Percentiles rank a stretch among this genome's conserved stretches.
Evolutionary conservation across 345 rosid species (phyloP).

Genomic region (Lepidium sativum): DNA sequence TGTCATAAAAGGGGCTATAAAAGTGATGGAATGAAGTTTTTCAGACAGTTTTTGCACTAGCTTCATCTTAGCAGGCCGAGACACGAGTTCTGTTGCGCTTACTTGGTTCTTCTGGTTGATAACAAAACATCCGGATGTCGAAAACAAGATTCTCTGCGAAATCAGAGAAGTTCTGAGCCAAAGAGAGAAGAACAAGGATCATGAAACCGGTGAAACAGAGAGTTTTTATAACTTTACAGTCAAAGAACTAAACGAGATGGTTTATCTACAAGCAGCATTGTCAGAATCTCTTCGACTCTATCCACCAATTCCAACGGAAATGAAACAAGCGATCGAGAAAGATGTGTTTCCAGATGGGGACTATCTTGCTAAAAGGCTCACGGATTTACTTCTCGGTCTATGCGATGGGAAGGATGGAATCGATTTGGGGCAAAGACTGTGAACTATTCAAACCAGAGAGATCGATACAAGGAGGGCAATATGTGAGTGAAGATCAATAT

Average conservation of each 20-base stretch:
- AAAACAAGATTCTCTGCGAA: slow-evolving; percentile 39
- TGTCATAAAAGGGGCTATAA: slow-evolving; percentile 13
- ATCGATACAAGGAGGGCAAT: slow-evolving; percentile 53
- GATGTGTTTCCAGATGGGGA: slow-evolving; percentile 58
- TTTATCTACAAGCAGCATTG: slow-evolving; percentile 63
- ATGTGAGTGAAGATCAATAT: slow-evolving; percentile 54
- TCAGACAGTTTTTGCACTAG: slow-evolving; percentile 57
- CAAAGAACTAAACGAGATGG: slow-evolving; percentile 51
- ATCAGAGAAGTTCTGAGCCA: slow-evolving; percentile 27
- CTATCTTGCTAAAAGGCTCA: slow-evolving; percentile 38
- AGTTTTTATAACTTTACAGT: slow-evolving; percentile 24
- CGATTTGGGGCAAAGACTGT: slow-evolving; percentile 64
- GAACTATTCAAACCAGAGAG: slow-evolving; percentile 59
- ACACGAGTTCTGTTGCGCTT: slow-evolving; percentile 69
- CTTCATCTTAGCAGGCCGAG: slow-evolving; percentile 68
- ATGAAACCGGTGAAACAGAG: background rate
- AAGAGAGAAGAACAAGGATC: background rate
- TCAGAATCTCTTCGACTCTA: slow-evolving; percentile 66
- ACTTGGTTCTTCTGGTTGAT: slow-evolving; percentile 78
- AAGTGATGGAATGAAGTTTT: slow-evolving; percentile 30
- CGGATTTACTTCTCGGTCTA: slow-evolving; percentile 39
- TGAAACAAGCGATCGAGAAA: slow-evolving; percentile 49
- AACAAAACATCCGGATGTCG: slow-evolving; percentile 40
- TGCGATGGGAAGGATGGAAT: slow-evolving; percentile 58
- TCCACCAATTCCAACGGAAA: slow-evolving; percentile 67